Evolutionary conservation across 2,329 filamentous ascomycete species (phyloP), one percentile per base, ranked within the genome.

Genomic region (Teratosphaeria pseudoeucalypti): DNA sequence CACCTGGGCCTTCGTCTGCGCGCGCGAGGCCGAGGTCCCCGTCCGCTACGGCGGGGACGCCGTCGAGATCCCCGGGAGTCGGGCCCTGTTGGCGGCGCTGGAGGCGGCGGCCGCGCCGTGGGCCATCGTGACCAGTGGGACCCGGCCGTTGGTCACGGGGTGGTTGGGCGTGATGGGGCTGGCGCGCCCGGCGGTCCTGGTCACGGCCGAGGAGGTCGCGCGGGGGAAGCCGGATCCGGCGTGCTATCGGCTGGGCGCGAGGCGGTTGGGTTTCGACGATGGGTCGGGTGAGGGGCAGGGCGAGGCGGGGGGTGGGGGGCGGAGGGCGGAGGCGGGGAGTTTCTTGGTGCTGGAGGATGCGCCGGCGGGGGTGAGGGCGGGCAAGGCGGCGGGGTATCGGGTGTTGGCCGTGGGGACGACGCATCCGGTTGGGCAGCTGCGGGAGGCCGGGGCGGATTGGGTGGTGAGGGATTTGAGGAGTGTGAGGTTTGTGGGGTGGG

Each of bases 341-440:
- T 80, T 92, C 52, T 78, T 96, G 58, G 92, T 96, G 55, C 77
- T 96, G 43, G 92, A 96, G 76, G 92, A 96, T 76, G 89, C 89
- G 59, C 91, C 92, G 5, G 89, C 90, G 7, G 92, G 92, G 5
- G 89, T 96, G 69, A 80, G 77, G 64, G 85, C 91, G 32, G 92
- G 91, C 55, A 95, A 92, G 75, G 89, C 84, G 0, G 92, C 92
- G 10, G 91, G 90, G 1, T 96, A 88, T 77, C 86, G 83, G 70
- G 92, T 96, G 12, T 76, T 95, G 54, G 92, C 86, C n/a, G 76
- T 96, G 58, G 84, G 88, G 58, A 96, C 91, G 58, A 95, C 89
- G 69, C 92, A 96, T 76, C 84, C 82, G 29, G 77, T 86, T 54
- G 83, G 85, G 66, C 83, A 92, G 76, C 81, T 95, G 56, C 76